Conservation (phyloP, 164 flowering plant genomes). For the Magnolia changhungtana region DNA sequence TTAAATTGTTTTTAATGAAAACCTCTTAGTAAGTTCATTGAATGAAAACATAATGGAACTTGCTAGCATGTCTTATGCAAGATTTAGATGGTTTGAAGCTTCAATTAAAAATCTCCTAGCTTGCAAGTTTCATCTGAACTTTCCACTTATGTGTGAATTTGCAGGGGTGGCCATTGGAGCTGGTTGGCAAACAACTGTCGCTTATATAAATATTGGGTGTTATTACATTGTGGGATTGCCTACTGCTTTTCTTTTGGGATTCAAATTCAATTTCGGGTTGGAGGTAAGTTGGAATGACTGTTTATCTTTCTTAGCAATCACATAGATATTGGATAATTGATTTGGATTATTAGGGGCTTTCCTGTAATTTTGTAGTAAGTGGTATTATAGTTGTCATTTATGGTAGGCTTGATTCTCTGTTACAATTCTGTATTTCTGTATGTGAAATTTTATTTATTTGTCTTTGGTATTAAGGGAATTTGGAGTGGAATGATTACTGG, state of each 20-base stretch:
- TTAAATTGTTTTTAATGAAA: no score
- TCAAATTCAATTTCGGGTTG: slow-evolving; percentile 28
- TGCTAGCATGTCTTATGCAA: no score
- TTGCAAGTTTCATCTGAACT: no score
- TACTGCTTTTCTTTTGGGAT: slow-evolving; percentile 46
- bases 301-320: not conserved
- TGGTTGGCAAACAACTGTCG: slow-evolving; percentile 69
- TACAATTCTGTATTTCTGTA: not conserved
- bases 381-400: not conserved
- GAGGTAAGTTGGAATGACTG: not conserved
- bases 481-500: slow-evolving; percentile 5
- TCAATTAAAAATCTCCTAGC: no score
- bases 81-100: no score
- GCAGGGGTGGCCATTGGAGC: slow-evolving; percentile 78
- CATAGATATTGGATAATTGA: not conserved
- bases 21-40: no score
- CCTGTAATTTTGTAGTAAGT: not conserved
- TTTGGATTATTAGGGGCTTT: not conserved
- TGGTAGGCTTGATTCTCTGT: no score
- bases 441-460: not conserved
- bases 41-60: no score
- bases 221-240: slow-evolving; percentile 63
- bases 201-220: slow-evolving; percentile 58
- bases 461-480: not conserved
- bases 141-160: no score